These are phyloP conservation scores for Botryotinia globosa DNA, from an alignment of 2,329 filamentous ascomycete genomes.

Conservation along the genomic window DNA sequence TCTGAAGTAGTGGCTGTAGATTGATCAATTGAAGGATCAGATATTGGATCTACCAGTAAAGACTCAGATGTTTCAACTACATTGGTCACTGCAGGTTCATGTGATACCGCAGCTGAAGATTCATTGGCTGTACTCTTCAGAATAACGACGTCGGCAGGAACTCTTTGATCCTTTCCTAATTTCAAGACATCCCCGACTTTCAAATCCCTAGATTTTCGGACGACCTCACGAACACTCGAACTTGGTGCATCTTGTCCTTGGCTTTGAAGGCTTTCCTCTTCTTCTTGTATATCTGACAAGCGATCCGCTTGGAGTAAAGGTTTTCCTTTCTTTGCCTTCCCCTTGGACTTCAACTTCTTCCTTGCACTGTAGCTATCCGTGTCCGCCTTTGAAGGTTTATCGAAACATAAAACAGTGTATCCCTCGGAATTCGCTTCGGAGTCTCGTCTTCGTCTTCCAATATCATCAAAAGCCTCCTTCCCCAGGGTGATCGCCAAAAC, in stretches of 20 bases:
- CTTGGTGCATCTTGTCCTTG: slow-evolving; percentile 45
- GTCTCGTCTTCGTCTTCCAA: slow-evolving; percentile 79
- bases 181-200: slow-evolving; percentile 96
- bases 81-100: slow-evolving; percentile 14
- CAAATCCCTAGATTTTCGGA: slow-evolving; percentile 80
- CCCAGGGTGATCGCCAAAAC: slow-evolving; percentile 89
- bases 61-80: slow-evolving; percentile 22
- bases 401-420: slow-evolving; percentile 75
- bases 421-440: slow-evolving; percentile 91
- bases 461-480: slow-evolving; percentile 94
- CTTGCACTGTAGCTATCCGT: slow-evolving; percentile 40
- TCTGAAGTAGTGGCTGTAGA: slow-evolving; percentile 27
- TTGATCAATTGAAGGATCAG: slow-evolving; percentile 35
- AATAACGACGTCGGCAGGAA: slow-evolving; percentile 92
- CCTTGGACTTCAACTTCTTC: slow-evolving; percentile 49
- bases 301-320: slow-evolving; percentile 42
- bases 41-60: slow-evolving; percentile 36
- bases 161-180: slow-evolving; percentile 83
- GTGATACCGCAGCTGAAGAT: slow-evolving; percentile 34
- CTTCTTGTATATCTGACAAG: slow-evolving; percentile 66
- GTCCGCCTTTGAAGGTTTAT: slow-evolving; percentile 48
- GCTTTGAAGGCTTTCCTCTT: slow-evolving; percentile 55
- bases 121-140: slow-evolving; percentile 74
- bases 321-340: slow-evolving; percentile 41
- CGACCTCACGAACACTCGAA: slow-evolving; percentile 60